Base-by-base conservation (phyloP, 2,329 filamentous ascomycete species). In the Claviceps sp. region DNA sequence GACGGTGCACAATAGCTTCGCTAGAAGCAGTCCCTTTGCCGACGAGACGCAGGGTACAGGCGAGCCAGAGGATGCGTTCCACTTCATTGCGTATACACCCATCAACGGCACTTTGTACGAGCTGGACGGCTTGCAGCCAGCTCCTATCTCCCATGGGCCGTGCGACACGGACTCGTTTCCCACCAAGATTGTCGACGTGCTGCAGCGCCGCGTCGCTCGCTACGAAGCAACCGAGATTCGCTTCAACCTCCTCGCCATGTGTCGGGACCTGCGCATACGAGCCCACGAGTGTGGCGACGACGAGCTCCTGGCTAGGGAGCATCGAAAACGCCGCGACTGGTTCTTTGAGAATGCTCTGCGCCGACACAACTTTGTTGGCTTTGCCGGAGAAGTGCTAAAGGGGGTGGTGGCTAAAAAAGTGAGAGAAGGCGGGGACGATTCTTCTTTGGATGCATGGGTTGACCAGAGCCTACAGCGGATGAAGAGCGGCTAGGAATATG, bases 171-270 rank as follows among this genome's bases (percentile, higher is more conserved):
- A 79, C 2, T 74, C 83, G 37, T 97, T 98, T 64, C 82, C 89
- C 1, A 72, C 80, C 51, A 85, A 83, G 60, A 85, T 97, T 47
- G 88, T 95, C 56, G 74, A 86, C n/a, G 90, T 97, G 39, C 73
- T 98, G 53, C 86, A 88, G 69, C 76, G 85, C 52, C 80, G 93
- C 50, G 86, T 98, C 59, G 83, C 78, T 54, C 78, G 91, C 52
- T 97, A 98, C 68, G 89, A 89, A 16, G 73, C 80, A 17, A 78
- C 82, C 1, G 93, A 98, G 75, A 96, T 97, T 56, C 79, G 89
- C 45, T 98, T 98, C 74, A 98, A 98, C 67, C 75, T 98, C 50
- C 79, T 98, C 65, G 93, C 91, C 45, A 90, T 95, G 78, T 87
- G 91, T 59, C 77, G 84, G 57, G 93, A 98, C 70, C 72, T 90